Evolutionary conservation across 1,139 yeast species (phyloP), one percentile per base, ranked within the genome.

Genomic region (Hansenula sp.): DNA sequence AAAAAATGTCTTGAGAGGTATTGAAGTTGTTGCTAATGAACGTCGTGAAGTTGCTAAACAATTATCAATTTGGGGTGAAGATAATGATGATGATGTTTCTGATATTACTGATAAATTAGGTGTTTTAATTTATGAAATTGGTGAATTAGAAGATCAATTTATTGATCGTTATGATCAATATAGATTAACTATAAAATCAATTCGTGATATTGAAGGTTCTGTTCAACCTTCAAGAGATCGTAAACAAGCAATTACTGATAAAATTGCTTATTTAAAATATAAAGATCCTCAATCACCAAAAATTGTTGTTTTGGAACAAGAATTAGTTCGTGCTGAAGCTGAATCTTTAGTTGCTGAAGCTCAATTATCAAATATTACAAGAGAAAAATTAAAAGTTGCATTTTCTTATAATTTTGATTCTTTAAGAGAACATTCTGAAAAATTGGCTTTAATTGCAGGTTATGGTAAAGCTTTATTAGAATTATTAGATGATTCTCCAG

Each of bases 331-430:
- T 69, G 97, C 97, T 39, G 98, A 92, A 74, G 97, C 97, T 53
- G 97, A 92, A 73, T 88, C 96, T 39, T 79, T 92, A 59, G 98
- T 92, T 57, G 98, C 98, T 46, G 98, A 92, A 74, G 97, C 97
- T 42, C 98, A 92, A 75, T 79, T 92, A 64, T 86, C 96, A 49
- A 92, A 92, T 75, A 92, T 92, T 69, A 92, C 97, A 55, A 85
- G 98, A 69, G 96, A 92, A 69, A 89, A 90, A 76, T 78, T 92
- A 67, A 90, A 94, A 79, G 94, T 95, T 55, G 96, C 97, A 40
- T 92, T 84, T 79, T 84, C 87, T 73, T 90, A 90, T 72, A 97
- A 89, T 70, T 92, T 92, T 63, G 98, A 92, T 64, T 89, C 97
- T 46, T 75, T 89, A 57, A 85, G 96, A 66, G 98, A 92, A 73